Percentiles rank a stretch among this genome's conserved stretches.
These are phyloP conservation scores for Penicillium coprophilum DNA, from an alignment of 495 filamentous ascomycete species.

Conservation along the genomic window DNA sequence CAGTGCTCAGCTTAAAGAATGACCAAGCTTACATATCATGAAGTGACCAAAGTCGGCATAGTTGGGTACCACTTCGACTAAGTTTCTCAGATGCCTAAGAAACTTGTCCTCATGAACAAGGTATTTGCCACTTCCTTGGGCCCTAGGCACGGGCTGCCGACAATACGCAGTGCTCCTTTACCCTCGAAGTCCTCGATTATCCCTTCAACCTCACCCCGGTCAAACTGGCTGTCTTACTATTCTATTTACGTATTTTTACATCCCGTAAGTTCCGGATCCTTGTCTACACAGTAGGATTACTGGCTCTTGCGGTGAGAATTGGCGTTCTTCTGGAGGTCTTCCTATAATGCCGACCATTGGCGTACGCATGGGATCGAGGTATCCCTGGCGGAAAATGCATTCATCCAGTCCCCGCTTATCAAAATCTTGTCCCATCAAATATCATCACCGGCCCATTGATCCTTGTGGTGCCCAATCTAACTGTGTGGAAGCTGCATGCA, in stretches of 20 bases:
- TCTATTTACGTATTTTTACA: conserved; percentile 40
- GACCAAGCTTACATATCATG: background rate
- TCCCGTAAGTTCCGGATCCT: conserved; percentile 22
- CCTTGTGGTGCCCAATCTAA: conserved; percentile 42
- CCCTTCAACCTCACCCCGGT: conserved; percentile 33
- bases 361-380: conserved; percentile 26
- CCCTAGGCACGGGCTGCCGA: background rate
- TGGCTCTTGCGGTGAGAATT: conserved; percentile 20
- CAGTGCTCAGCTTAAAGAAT: background rate
- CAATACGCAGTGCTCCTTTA: conserved; percentile 12
- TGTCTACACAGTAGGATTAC: conserved; percentile 33
- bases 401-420: conserved; percentile 22
- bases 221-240: conserved; percentile 39
- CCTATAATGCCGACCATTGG: conserved; percentile 32
- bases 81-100: conserved; percentile 16
- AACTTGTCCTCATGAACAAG: conserved; percentile 14
- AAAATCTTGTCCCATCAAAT: conserved; percentile 25
- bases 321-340: conserved; percentile 20
- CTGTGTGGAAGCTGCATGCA: conserved; percentile 32
- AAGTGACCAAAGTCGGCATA: conserved; percentile 20
- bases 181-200: conserved; percentile 31
- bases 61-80: conserved; percentile 22
- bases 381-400: conserved; percentile 26
- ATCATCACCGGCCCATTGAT: conserved; percentile 35
- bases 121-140: background rate